Evolutionary conservation across 257 asterid genomes (phyloP).

Genomic region (Prunella vulgaris): DNA sequence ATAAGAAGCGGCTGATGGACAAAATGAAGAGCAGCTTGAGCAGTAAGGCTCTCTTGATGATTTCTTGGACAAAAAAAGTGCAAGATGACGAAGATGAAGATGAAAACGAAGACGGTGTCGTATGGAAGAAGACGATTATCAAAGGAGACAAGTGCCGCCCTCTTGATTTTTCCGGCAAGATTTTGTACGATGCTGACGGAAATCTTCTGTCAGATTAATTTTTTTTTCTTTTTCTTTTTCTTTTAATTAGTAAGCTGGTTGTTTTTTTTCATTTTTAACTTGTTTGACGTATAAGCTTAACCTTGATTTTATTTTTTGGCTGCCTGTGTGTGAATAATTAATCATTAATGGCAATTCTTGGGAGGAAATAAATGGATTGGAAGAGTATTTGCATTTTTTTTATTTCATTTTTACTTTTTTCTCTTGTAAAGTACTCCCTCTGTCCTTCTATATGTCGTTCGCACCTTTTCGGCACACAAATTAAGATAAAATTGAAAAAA

Average conservation of each 20-base stretch:
- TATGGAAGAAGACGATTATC: constrained; percentile 79
- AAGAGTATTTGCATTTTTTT: too few relatives aligned
- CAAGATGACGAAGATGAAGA: constrained; percentile 15
- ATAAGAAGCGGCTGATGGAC: constrained; percentile 13
- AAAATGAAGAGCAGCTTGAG: constrained; percentile 48
- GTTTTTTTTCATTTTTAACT: not conserved
- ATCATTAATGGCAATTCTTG: too few relatives aligned
- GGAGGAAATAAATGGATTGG: too few relatives aligned
- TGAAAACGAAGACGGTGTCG: constrained; percentile 30
- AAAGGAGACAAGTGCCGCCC: constrained; percentile 78
- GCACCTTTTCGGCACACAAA: too few relatives aligned
- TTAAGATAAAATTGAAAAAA: too few relatives aligned
- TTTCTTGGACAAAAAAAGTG: constrained; percentile 70
- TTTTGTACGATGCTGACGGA: constrained; percentile 65
- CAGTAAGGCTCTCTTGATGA: constrained; percentile 52
- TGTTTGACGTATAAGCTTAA: not conserved
- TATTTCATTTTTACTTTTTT: too few relatives aligned
- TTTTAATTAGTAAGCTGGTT: too few relatives aligned
- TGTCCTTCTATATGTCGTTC: too few relatives aligned
- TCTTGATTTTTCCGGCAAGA: constrained; percentile 66
- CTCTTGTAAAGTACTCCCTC: too few relatives aligned
- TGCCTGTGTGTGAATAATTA: too few relatives aligned
- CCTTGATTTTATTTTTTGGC: too few relatives aligned
- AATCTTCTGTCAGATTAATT: constrained; percentile 44
- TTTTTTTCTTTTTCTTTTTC: not conserved